Conservation (phyloP, 352 stramenopile species). For the Globisporangium alternatum region DNA sequence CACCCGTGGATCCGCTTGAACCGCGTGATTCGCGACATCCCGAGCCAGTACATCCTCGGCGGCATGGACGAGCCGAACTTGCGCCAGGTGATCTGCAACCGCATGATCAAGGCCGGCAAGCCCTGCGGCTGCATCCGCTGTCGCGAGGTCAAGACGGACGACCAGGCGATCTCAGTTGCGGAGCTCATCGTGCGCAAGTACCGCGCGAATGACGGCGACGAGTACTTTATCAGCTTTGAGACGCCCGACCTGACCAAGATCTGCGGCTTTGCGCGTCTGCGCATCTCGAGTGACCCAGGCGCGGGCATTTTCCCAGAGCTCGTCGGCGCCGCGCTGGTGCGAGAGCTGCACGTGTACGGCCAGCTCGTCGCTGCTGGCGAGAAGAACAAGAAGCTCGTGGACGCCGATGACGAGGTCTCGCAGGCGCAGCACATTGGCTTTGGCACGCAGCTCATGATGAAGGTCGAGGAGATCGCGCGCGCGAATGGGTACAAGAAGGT, state of each 20-base stretch:
- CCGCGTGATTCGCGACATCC: constrained; percentile 92
- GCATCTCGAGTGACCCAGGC: constrained; percentile 65
- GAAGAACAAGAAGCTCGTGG: constrained; percentile 28
- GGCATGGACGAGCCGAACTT: constrained; percentile 92
- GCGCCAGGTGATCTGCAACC: constrained; percentile 85
- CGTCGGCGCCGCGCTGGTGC: constrained; percentile 77
- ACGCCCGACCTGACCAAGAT: constrained; percentile 87
- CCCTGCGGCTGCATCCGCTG: constrained; percentile 90
- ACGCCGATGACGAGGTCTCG: constrained; percentile 29
- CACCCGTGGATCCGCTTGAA: constrained; percentile 95
- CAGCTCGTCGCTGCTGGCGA: constrained; percentile 67
- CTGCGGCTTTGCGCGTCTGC: constrained; percentile 88
- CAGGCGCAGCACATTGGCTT: constrained; percentile 89
- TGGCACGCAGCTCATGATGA: constrained; percentile 84
- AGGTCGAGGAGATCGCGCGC: constrained; percentile 75
- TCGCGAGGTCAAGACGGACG: constrained; percentile 89
- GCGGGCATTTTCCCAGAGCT: constrained; percentile 75
- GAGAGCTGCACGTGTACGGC: constrained; percentile 90
- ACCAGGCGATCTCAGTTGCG: constrained; percentile 66
- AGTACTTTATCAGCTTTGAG: constrained; percentile 94
- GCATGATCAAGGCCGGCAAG: constrained; percentile 72
- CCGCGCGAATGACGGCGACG: constrained; percentile 78
- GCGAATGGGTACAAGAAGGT: constrained; percentile 74
- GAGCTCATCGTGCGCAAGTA: constrained; percentile 81
- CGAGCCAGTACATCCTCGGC: constrained; percentile 92